Percentiles rank a stretch among this genome's conserved stretches.
Conservation (phyloP, 306 rosid genomes). For the Corylus avellana region DNA sequence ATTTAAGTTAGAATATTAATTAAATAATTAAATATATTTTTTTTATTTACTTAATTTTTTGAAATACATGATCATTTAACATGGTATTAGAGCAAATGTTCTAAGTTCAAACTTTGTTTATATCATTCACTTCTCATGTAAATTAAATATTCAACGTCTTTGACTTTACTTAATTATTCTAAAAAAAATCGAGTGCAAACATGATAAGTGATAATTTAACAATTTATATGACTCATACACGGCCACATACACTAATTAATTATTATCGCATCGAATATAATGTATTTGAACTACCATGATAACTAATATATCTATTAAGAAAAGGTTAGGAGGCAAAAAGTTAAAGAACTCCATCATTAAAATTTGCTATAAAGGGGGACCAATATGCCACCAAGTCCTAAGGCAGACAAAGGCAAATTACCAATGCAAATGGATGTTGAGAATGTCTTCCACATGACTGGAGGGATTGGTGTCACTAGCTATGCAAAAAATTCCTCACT, state of each 20-base stretch:
- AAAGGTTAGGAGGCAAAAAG: neutral
- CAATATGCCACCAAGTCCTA: slow-evolving; percentile 29
- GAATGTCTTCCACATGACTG: slow-evolving; percentile 84
- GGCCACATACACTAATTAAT: slow-evolving; percentile 15
- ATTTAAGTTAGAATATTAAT: no score
- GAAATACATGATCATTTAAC: no score
- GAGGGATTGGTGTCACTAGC: slow-evolving; percentile 86
- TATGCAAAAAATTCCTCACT: slow-evolving; percentile 83
- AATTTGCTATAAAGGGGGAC: slow-evolving; percentile 39
- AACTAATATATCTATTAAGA: slow-evolving; percentile 8
- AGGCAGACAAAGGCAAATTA: slow-evolving; percentile 18
- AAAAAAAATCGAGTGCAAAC: no score
- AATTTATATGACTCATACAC: neutral
- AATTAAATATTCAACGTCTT: no score
- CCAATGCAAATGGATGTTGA: slow-evolving; percentile 62
- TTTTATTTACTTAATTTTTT: no score
- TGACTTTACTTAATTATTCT: no score
- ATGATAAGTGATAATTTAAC: no score
- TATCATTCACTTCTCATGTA: no score
- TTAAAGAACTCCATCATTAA: slow-evolving; percentile 25
- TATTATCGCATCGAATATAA: slow-evolving; percentile 25
- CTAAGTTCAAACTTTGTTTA: no score
- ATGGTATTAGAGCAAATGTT: no score
- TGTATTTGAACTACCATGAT: slow-evolving; percentile 31
- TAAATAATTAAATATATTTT: no score